Evolutionary conservation across 2,329 filamentous ascomycete genomes (phyloP), one percentile per base, ranked within the genome.

Genomic region (Penicillium sp.): DNA sequence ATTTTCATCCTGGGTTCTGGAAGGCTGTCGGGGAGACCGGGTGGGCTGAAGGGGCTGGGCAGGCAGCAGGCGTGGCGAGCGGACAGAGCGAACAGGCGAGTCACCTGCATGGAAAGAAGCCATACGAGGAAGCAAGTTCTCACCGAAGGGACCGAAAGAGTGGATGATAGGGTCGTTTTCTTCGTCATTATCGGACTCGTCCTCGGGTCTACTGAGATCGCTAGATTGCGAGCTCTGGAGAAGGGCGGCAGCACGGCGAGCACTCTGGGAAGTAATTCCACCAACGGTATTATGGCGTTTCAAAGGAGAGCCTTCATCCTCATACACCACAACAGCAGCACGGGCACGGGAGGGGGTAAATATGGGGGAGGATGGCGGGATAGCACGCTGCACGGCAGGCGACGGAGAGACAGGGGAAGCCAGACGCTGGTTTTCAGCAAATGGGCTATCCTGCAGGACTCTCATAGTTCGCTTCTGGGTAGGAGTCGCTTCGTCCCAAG

Each of bases 81-180:
- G 64, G 27, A 67, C 57, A 48, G 68, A 60, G n/a, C 64, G 74
- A 61, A 81, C 78, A 22, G 88, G 88, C 7, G 89, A 89, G 44
- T 77, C 73, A 39, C 76, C 78, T 4, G 89, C 81, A 44, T 80
- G 81, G 75, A 96, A 88, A 2, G 88, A 89, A 20, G 89, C 88
- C 69, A 96, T 81, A 24, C 89, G 86, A 55, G 84, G 83, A n/a
- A 92, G 84, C 33, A 96, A 79, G 67, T 96, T 90, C 48, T 89
- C 88, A 38, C 90, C 91, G 65, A 89, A 95, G 0, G 91, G 90
- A 14, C 91, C 92, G 61, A 96, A 96, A 0, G 92, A 96, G 71
- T 94, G 89, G 16, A 96, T 79, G 48, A 96, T 85, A 2, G 92
- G 92, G 62, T 97, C 94, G 58, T 96, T 96, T 73, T 97, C 92